Evolutionary conservation across 2,329 filamentous ascomycete genomes (phyloP).

Genomic region (Rugonectria rugulosa): DNA sequence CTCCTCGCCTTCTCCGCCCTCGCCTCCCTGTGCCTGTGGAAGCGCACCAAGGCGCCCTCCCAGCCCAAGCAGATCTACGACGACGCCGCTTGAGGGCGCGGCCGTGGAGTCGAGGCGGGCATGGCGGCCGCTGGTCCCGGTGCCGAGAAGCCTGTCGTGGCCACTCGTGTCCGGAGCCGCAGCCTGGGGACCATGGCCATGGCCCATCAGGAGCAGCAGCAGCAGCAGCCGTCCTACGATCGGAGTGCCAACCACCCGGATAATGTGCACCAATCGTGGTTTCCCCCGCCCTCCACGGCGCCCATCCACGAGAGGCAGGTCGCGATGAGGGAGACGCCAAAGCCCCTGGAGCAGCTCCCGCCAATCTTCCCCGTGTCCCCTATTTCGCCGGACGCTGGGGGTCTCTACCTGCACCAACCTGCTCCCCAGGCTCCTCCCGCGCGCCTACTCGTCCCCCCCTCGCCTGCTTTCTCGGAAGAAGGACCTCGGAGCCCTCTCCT

Average conservation of each 20-base stretch:
- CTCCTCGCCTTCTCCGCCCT: slow-evolving; percentile 71
- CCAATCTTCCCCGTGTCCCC: slow-evolving; percentile 39
- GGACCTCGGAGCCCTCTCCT: slow-evolving; percentile 37
- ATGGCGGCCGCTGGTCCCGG: not conserved
- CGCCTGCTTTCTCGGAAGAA: slow-evolving; percentile 26
- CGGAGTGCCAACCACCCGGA: slow-evolving; percentile 43
- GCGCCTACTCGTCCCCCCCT: slow-evolving; percentile 28
- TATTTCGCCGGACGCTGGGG: not conserved
- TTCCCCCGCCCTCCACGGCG: slow-evolving; percentile 49
- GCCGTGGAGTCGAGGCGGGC: slow-evolving; percentile 49
- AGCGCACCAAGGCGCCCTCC: slow-evolving; percentile 57
- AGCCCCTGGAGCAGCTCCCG: slow-evolving; percentile 41
- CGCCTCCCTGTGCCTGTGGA: slow-evolving; percentile 68
- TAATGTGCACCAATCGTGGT: slow-evolving; percentile 39
- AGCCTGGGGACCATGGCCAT: slow-evolving; percentile 50
- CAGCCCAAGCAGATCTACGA: slow-evolving; percentile 59
- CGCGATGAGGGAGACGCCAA: slow-evolving; percentile 32
- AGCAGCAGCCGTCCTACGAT: slow-evolving; percentile 32
- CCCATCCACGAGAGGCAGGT: slow-evolving; percentile 35
- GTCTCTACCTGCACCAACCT: not conserved
- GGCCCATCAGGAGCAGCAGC: slow-evolving; percentile 41
- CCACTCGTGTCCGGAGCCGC: slow-evolving; percentile 32
- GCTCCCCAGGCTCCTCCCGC: slow-evolving; percentile 12
- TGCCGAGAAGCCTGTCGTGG: not conserved
- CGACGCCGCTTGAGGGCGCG: slow-evolving; percentile 51